Conservation (phyloP, 1,284 basidiomycete species). For the Schizophyllum amplum region DNA sequence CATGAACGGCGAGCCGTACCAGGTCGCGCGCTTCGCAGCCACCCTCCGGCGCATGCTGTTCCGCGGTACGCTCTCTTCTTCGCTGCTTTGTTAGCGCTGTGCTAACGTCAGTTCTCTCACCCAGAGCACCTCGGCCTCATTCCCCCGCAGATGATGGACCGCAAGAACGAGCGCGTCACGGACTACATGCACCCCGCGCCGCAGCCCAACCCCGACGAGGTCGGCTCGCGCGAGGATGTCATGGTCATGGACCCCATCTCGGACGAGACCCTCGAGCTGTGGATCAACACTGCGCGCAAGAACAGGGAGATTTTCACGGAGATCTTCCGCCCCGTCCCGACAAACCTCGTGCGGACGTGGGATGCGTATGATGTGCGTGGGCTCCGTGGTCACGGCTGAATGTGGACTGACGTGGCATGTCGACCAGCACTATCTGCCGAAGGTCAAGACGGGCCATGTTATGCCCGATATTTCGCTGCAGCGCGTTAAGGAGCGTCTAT, state of each 20-base stretch:
- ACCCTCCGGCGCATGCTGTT: slow-evolving; percentile 71
- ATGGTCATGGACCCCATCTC: slow-evolving; percentile 77
- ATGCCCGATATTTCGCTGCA: slow-evolving; percentile 54
- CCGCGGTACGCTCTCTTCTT: slow-evolving; percentile 38
- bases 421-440: slow-evolving; percentile 56
- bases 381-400: slow-evolving; percentile 17
- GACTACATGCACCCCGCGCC: slow-evolving; percentile 80
- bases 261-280: slow-evolving; percentile 51
- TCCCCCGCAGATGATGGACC: slow-evolving; percentile 42
- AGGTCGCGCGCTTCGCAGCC: slow-evolving; percentile 68
- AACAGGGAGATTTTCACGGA: slow-evolving; percentile 81
- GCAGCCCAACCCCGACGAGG: slow-evolving; percentile 59
- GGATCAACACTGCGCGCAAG: slow-evolving; percentile 65
- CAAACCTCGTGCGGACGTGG: slow-evolving; percentile 74
- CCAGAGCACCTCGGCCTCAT: slow-evolving; percentile 85
- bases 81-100: neutral
- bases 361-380: slow-evolving; percentile 67
- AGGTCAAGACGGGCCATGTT: slow-evolving; percentile 79
- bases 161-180: slow-evolving; percentile 32
- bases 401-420: slow-evolving; percentile 1
- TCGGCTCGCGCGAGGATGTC: slow-evolving; percentile 46
- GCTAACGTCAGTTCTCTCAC: slow-evolving; percentile 4
- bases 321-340: slow-evolving; percentile 77
- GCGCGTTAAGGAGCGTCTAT: slow-evolving; percentile 68
- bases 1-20: slow-evolving; percentile 74